phyloP scores from a whole-genome alignment of 495 filamentous ascomycete genomes.

The Durotheca rogersii region DNA sequence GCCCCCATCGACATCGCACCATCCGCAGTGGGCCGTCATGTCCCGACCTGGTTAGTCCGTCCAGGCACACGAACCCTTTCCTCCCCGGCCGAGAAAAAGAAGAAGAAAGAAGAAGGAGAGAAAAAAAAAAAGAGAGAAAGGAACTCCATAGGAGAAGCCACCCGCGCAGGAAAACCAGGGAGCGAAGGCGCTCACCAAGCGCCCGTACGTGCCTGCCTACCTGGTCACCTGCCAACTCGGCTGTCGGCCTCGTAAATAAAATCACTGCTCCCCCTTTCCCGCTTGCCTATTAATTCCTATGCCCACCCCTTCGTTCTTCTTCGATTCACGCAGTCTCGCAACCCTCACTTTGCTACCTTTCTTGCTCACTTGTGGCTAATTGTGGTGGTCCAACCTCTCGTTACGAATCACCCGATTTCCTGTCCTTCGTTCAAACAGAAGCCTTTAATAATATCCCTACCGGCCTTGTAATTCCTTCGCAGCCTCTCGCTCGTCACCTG shows the following conservation, averaged over 20 bases:
- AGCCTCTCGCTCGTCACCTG: slow-evolving; percentile 1
- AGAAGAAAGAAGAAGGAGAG: no score
- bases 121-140: no score
- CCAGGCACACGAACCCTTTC: no score
- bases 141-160: no score
- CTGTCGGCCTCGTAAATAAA: slow-evolving; percentile 30
- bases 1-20: no score
- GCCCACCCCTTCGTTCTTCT: slow-evolving; percentile 33
- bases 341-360: slow-evolving; percentile 7
- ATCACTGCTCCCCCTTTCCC: slow-evolving; percentile 27
- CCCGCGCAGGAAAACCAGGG: no score
- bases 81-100: no score
- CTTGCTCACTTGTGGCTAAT: slow-evolving; percentile 11
- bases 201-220: no score
- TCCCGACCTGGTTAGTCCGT: no score
- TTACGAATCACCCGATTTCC: slow-evolving; percentile 12
- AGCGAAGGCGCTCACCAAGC: no score
- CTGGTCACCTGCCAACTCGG: no score
- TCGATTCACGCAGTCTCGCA: slow-evolving; percentile 11
- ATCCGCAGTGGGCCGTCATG: no score
- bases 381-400: slow-evolving; percentile 17
- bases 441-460: slow-evolving; percentile 9
- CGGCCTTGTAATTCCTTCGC: slow-evolving; percentile 18
- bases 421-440: slow-evolving; percentile 31
- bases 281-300: slow-evolving; percentile 2